These are phyloP conservation scores for Suillus decipiens DNA, from an alignment of 768 basidiomycete species.

Conservation along the genomic window DNA sequence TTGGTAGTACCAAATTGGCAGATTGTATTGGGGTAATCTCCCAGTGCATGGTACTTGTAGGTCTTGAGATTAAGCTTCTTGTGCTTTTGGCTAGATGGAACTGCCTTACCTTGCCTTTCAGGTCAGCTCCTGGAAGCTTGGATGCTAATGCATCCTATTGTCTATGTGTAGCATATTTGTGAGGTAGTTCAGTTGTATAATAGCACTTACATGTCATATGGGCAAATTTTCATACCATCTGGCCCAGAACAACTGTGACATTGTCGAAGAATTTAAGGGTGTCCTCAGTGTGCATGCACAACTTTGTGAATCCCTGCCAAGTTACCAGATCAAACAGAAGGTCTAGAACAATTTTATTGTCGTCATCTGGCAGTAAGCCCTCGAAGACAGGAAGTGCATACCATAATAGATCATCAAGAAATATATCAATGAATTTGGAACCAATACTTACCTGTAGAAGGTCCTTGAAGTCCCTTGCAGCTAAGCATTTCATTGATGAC, in stretches of 20 bases:
- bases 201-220: not conserved
- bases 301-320: too few species aligned
- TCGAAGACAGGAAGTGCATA: not conserved
- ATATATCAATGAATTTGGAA: not conserved
- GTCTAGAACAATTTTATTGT: not conserved
- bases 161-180: not conserved
- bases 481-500: constrained; percentile 34
- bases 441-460: constrained; percentile 26
- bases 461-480: constrained; percentile 40
- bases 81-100: not conserved
- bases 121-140: not conserved
- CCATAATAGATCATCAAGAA: not conserved
- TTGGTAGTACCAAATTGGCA: constrained; percentile 28
- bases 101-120: too few species aligned
- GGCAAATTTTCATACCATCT: not conserved
- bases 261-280: too few species aligned
- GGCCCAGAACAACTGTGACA: not conserved
- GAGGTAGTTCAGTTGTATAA: not conserved
- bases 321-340: not conserved
- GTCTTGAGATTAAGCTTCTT: not conserved
- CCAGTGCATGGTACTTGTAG: not conserved
- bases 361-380: not conserved
- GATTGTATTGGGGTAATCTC: not conserved
- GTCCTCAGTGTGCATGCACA: too few species aligned
- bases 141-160: not conserved